Conservation (phyloP, 176 grass and related monocot species). For the Paspalum notatum region DNA sequence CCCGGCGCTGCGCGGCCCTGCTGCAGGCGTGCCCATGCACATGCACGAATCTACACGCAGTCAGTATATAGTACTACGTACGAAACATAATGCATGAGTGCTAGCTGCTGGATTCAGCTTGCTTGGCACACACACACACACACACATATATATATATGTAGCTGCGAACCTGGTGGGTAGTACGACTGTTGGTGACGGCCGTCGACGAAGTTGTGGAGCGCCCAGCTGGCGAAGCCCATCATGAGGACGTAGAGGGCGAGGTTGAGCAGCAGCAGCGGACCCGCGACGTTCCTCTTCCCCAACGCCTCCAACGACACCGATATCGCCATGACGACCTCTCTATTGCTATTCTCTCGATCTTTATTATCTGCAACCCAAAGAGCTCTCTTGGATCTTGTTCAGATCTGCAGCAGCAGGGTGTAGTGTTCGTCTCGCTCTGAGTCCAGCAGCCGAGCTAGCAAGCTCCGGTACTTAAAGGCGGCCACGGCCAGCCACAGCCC, state of each 20-base stretch:
- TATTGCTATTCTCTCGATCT: not conserved
- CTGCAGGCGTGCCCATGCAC: not conserved
- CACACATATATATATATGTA: too few relatives aligned
- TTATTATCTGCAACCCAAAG: not conserved
- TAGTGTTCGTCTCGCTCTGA: not conserved
- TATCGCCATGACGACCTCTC: not conserved
- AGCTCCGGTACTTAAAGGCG: not conserved
- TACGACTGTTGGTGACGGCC: conserved; percentile 5
- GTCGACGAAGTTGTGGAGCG: conserved; percentile 41
- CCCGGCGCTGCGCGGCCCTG: conserved; percentile 34
- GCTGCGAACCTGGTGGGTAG: not conserved
- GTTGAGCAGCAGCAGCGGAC: conserved; percentile 49
- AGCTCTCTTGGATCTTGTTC: not conserved
- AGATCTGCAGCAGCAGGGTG: too few relatives aligned
- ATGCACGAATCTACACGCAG: not conserved
- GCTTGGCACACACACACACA: too few relatives aligned
- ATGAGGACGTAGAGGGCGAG: conserved; percentile 48
- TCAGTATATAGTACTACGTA: too few relatives aligned
- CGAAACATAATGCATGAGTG: too few relatives aligned
- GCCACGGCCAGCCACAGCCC: not conserved
- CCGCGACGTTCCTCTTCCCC: conserved; percentile 42
- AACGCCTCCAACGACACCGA: not conserved
- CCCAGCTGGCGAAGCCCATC: conserved; percentile 50
- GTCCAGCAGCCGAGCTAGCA: not conserved
- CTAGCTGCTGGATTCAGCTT: too few relatives aligned